Evolutionary conservation across 148 eudicot species (phyloP), one percentile per base, ranked within the genome.

Genomic region (Fallopia convolvulus): DNA sequence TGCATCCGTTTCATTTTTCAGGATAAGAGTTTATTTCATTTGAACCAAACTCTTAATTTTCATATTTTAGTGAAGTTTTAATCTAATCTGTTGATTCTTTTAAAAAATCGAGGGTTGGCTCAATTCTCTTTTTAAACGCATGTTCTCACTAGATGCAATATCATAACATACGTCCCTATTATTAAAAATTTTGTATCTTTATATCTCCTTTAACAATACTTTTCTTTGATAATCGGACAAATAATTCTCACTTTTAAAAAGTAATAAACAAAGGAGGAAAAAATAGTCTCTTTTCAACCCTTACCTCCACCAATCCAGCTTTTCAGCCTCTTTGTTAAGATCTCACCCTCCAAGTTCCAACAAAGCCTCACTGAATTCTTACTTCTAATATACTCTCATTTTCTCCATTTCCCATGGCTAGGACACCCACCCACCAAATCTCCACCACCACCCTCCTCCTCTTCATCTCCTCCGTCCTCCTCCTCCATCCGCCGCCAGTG

Each of bases 371-470:
- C 33, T 26, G 2, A 61, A 61, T 15, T 23, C 21, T 23, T 58
- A 10, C 32, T 58, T 58, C 65, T 58, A 21, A 23, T 58, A 21
- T 21, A 58, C 36, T 61, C 36, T 61, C 68, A 23, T 26, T 23
- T 56, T 26, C 68, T 2, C 21, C 68, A 10, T 17, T 15, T 50
- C 56, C 56, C 61, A 61, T 61, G 68, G 68, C 68, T 11, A 61
- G 4, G 15, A 70, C 40, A 15, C 48, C 5, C 74, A 30, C 6
- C 39, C 40, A 23, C 72, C 72, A 30, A 11, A 68, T 30, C 42
- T 68, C 39, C 72, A 68, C 50, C 15, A 66, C 72, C 72, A 66
- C 72, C 72, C 40, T 70, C 74, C 9, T 70, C 47, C 10, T 70
- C 48, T 17, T 70, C 74, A 60, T 61, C 63, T 21, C 26, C 63